Percentiles rank a stretch among this genome's conserved stretches.
Evolutionary conservation across 306 rosid genomes (phyloP).

Genomic region (Malus asiatica): DNA sequence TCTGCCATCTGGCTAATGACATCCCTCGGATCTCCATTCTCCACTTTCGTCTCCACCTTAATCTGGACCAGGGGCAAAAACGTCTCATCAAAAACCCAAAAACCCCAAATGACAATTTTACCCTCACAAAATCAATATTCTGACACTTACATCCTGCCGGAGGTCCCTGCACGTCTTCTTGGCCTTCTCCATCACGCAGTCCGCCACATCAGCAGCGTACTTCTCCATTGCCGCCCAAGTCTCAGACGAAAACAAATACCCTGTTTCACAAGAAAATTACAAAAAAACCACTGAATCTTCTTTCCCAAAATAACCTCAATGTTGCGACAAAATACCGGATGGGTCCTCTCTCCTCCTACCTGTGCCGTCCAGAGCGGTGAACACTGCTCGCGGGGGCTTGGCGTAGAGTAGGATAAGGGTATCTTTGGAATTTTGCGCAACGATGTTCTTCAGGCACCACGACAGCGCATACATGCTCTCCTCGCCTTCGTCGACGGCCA

Average conservation of each 20-base stretch:
- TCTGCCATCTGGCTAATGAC: slow-evolving; percentile 66
- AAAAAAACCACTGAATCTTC: not conserved
- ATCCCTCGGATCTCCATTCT: slow-evolving; percentile 75
- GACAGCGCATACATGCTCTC: slow-evolving; percentile 80
- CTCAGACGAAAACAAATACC: slow-evolving; percentile 63
- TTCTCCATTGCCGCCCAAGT: slow-evolving; percentile 45
- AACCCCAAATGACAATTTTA: not conserved
- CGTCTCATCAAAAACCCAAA: not conserved
- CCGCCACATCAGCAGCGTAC: slow-evolving; percentile 49
- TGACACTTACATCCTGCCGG: slow-evolving; percentile 30
- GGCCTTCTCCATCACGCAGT: slow-evolving; percentile 51
- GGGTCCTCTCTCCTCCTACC: slow-evolving; percentile 25
- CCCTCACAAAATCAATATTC: not conserved
- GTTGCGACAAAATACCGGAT: not conserved
- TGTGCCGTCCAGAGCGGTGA: slow-evolving; percentile 58
- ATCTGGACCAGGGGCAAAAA: not conserved
- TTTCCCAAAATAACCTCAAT: not conserved
- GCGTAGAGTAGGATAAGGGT: slow-evolving; percentile 59
- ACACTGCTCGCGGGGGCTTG: slow-evolving; percentile 43
- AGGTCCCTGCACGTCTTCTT: slow-evolving; percentile 43
- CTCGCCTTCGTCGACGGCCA: slow-evolving; percentile 85
- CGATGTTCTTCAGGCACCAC: slow-evolving; percentile 66
- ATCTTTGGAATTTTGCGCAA: slow-evolving; percentile 47
- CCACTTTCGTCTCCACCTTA: slow-evolving; percentile 57
- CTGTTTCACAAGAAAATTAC: slow-evolving; percentile 25